Evolutionary conservation across 148 eudicot genomes (phyloP), one percentile per base, ranked within the genome.

Genomic region (Rhododendron simsii): DNA sequence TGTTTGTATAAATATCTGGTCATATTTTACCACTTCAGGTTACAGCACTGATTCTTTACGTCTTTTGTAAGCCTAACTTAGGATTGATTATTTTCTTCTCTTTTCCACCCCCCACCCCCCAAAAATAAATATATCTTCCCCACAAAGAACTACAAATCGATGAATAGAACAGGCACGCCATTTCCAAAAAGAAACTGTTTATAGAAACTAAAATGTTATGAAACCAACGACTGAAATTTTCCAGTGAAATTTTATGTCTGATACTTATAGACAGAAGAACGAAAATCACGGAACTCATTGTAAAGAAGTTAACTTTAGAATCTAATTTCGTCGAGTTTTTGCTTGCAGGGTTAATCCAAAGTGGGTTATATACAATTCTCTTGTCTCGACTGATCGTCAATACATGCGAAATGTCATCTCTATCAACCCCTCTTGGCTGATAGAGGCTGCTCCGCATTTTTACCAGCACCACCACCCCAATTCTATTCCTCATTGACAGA

Each of bases 351-450:
- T 97, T 71, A 97, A 97, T 90, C 99, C 99, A 26, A 97, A 95
- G 90, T 97, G 98, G 95, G 92, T 97, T 21, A 86, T 95, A 37
- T 97, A 91, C 89, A 94, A 95, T 86, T 93, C 99, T 12, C 90
- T 97, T 28, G 95, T 95, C 81, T 97, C 98, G 6, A 97, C 99
- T 55, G 99, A 97, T 87, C 92, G 98, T 10, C 95, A 91, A 53
- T 95, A 95, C 91, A 95, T 97, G 99, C 98, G 99, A 81, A 95
- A 97, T 86, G 99, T 97, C 81, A 93, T 95, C 41, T 82, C 98
- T 20, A 87, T 95, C 18, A 98, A 97, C 83, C 99, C 98, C 21
- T 89, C 98, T 55, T 97, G 99, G 99, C 86, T 97, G 39, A 83
- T 86, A 30, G 98, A 95, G 91, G 93, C 90, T 84, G 98, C 99